A percentile compares a stretch with the other conserved stretches of the same genome.
phyloP scores from a whole-genome alignment of 371 early-diverging fungal genomes.

The Mortierella sp. region DNA sequence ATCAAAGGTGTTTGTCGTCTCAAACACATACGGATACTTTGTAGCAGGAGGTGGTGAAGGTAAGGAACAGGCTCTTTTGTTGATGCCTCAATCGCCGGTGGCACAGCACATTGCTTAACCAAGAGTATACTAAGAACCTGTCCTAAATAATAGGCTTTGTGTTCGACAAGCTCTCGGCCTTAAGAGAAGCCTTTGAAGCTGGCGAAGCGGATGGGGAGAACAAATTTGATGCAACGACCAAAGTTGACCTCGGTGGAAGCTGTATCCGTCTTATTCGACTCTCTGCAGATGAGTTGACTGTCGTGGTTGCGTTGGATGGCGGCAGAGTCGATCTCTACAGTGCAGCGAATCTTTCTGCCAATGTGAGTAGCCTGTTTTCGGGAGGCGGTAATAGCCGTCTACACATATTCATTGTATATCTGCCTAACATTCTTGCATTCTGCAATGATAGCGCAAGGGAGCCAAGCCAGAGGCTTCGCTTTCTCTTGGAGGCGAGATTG shows the following conservation, averaged over 20 bases:
- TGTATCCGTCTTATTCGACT: constrained; percentile 34
- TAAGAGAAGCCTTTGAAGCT: constrained; percentile 35
- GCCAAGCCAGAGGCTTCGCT: constrained; percentile 9
- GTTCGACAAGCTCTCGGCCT: constrained; percentile 25
- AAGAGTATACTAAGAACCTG: too few relatives aligned
- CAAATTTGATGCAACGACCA: constrained; percentile 15
- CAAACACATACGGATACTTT: constrained; percentile 45
- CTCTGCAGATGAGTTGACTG: constrained; percentile 38
- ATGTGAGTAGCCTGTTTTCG: too few relatives aligned
- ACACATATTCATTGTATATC: too few relatives aligned
- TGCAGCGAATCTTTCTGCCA: constrained; percentile 12
- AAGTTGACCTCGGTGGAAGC: constrained; percentile 18
- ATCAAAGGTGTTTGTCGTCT: constrained; percentile 35
- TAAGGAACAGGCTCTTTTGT: too few relatives aligned
- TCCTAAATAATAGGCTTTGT: constrained; percentile 21
- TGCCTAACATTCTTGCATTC: too few relatives aligned
- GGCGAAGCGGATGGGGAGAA: constrained; percentile 14
- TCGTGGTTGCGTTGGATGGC: constrained; percentile 22
- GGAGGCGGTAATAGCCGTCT: too few relatives aligned
- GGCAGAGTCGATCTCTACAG: constrained; percentile 32
- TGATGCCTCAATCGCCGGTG: too few relatives aligned
- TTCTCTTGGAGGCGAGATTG: constrained; percentile 19
- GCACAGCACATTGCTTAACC: too few relatives aligned
- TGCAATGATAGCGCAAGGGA: constrained; percentile 16
- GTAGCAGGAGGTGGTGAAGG: constrained; percentile 40